Conservation (phyloP, 176 grass and related monocot genomes). For the Cocos nucifera region DNA sequence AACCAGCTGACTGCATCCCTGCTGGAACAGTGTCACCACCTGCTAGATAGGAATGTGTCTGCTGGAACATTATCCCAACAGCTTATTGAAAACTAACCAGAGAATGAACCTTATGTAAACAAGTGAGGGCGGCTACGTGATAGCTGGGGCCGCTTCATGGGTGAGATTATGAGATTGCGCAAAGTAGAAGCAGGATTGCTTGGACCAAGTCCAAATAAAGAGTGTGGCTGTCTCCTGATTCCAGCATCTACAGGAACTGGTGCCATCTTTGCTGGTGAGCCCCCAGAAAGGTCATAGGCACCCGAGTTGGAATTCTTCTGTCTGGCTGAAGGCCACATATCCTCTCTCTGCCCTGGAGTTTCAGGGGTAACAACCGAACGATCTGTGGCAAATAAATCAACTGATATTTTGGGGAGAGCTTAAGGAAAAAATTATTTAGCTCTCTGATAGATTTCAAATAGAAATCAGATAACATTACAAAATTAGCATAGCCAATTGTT, state of each 20-base stretch:
- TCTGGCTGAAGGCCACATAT: constrained; percentile 48
- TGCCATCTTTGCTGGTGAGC: constrained; percentile 39
- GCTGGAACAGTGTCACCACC: neutral
- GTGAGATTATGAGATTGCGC: constrained; percentile 58
- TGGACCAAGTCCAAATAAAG: constrained; percentile 37
- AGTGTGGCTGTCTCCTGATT: constrained; percentile 19
- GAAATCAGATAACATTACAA: neutral
- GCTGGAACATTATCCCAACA: no score
- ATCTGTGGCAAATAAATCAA: constrained; percentile 75
- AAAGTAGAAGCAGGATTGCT: constrained; percentile 42
- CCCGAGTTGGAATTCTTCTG: constrained; percentile 29
- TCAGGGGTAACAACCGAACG: constrained; percentile 52
- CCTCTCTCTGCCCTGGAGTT: constrained; percentile 75
- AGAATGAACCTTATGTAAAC: constrained; percentile 42
- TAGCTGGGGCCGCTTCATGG: constrained; percentile 41
- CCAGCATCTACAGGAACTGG: constrained; percentile 39
- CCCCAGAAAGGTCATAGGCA: constrained; percentile 40
- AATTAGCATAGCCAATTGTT: neutral
- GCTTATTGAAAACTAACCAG: neutral
- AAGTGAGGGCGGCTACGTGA: constrained; percentile 31
- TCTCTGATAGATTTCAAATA: constrained; percentile 1
- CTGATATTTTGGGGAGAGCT: constrained; percentile 49
- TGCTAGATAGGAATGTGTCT: no score
- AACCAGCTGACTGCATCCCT: neutral
- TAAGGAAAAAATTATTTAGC: constrained; percentile 24